These are phyloP conservation scores for Mycena venus DNA, from an alignment of 768 basidiomycete species.

Conservation along the genomic window DNA sequence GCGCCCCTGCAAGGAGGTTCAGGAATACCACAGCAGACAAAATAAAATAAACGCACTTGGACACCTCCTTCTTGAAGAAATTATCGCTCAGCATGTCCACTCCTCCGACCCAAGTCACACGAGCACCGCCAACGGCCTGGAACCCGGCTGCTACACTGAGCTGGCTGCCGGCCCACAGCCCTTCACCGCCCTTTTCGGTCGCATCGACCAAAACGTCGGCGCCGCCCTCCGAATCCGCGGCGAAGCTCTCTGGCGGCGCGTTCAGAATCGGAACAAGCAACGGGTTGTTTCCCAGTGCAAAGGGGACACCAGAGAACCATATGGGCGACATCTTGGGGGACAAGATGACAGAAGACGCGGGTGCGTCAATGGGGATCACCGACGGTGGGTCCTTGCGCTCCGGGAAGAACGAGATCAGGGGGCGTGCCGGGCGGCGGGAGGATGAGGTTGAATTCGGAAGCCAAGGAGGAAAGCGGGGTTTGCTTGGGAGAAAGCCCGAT, in stretches of 20 bases:
- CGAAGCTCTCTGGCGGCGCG: constrained; percentile 83
- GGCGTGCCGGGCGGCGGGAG: constrained; percentile 88
- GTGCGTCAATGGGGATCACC: constrained; percentile 74
- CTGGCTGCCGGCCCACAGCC: constrained; percentile 85
- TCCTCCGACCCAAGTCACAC: constrained; percentile 87
- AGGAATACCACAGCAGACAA: constrained; percentile 4
- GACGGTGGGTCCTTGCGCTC: constrained; percentile 74
- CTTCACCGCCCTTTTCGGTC: constrained; percentile 81
- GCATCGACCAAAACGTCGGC: constrained; percentile 79
- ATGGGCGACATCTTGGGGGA: constrained; percentile 66
- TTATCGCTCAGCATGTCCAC: constrained; percentile 85
- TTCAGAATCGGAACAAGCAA: constrained; percentile 85
- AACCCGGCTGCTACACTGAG: constrained; percentile 89
- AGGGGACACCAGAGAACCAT: constrained; percentile 83
- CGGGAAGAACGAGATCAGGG: constrained; percentile 89
- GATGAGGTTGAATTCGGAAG: constrained; percentile 92
- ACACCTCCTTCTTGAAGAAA: constrained; percentile 73
- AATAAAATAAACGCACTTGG: constrained; percentile 56
- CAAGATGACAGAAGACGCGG: constrained; percentile 58
- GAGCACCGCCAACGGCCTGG: constrained; percentile 84
- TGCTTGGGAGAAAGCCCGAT: constrained; percentile 84
- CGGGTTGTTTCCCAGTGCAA: constrained; percentile 79
- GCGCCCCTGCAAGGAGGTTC: constrained; percentile 56
- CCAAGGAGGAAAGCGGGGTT: constrained; percentile 80
- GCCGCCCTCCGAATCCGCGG: constrained; percentile 74